phyloP scores from a whole-genome alignment of 1,284 basidiomycete species.

The Sanghuangporus weigelae region DNA sequence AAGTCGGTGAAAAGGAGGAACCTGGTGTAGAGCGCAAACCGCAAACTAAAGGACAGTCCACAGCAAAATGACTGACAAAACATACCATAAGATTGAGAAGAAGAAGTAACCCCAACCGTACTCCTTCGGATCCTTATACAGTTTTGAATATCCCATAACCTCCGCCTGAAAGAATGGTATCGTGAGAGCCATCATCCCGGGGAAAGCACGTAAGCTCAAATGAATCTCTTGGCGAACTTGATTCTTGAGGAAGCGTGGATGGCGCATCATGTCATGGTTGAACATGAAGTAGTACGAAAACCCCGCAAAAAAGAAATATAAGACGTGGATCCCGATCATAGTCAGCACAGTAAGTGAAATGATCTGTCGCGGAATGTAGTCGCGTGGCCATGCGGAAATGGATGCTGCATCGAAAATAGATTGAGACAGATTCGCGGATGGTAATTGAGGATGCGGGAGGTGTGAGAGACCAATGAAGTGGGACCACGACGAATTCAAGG shows the following conservation, averaged over 20 bases:
- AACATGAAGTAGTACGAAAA: slow-evolving; percentile 87
- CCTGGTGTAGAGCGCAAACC: slow-evolving; percentile 28
- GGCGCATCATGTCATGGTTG: slow-evolving; percentile 94
- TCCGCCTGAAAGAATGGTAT: slow-evolving; percentile 94
- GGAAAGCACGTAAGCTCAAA: slow-evolving; percentile 74
- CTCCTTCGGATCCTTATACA: slow-evolving; percentile 77
- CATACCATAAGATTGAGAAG: slow-evolving; percentile 60
- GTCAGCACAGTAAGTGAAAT: slow-evolving; percentile 76
- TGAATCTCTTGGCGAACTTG: slow-evolving; percentile 85
- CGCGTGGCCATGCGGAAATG: slow-evolving; percentile 72
- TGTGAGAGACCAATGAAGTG: slow-evolving; percentile 40
- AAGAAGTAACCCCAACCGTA: slow-evolving; percentile 66
- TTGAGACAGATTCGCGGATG: slow-evolving; percentile 29
- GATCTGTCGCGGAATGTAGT: slow-evolving; percentile 75
- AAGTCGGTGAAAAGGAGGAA: slow-evolving; percentile 93
- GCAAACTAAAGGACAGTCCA: background rate
- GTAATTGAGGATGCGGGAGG: slow-evolving; percentile 52
- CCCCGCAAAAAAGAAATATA: slow-evolving; percentile 86
- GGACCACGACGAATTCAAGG: slow-evolving; percentile 48
- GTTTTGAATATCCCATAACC: slow-evolving; percentile 77
- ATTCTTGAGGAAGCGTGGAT: slow-evolving; percentile 89
- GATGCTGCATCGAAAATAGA: slow-evolving; percentile 25
- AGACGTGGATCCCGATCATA: slow-evolving; percentile 70
- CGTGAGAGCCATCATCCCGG: slow-evolving; percentile 75
- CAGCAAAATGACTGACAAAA: slow-evolving; percentile 17